Evolutionary conservation across 306 rosid genomes (phyloP), one percentile per base, ranked within the genome.

Genomic region (Cicer yamashitae): DNA sequence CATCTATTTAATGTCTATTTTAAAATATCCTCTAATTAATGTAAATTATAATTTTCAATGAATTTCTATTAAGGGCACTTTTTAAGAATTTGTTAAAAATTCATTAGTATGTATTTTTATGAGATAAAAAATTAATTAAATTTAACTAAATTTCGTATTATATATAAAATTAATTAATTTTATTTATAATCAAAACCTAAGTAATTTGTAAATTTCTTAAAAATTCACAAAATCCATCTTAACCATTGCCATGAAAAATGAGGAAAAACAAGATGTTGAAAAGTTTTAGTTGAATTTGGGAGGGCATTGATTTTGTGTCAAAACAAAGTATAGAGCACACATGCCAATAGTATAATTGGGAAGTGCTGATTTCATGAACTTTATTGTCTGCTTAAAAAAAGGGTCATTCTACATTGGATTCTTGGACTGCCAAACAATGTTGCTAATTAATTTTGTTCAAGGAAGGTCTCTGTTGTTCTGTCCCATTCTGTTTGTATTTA

Each of bases 331-430:
- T 18, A 81, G 70, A 22, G 44, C 8, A 22, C 71, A 77, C 82
- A 58, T 41, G 75, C 0, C 34, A 57, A 57, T 76, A 2, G 34
- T 50, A 82, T 56, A 76, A 70, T 34, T 52, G 63, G 45, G 59
- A 50, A 72, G 59, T 46, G 79, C 1, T 77, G 52, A 63, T 58
- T 41, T 70, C 48, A 40, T 34, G 57, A 46, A 3, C 11, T 59
- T 60, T 62, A 51, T 2, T 79, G 77, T 78, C 39, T 20, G 60
- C 60, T 63, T 67, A 62, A 62, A 60, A 48, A 17, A 37, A 76
- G 72, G 64, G 75, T 47, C 34, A 34, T 69, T 30, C 76, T 63
- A 22, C 83, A 80, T 80, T 65, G 94, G 94, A 89, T 89, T 84
- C 87, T 80, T 81, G 62, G 50, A 65, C 5, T 44, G 15, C 15